These are phyloP conservation scores for Naganishia onofrii DNA, from an alignment of 768 basidiomycete genomes.

Conservation along the genomic window DNA sequence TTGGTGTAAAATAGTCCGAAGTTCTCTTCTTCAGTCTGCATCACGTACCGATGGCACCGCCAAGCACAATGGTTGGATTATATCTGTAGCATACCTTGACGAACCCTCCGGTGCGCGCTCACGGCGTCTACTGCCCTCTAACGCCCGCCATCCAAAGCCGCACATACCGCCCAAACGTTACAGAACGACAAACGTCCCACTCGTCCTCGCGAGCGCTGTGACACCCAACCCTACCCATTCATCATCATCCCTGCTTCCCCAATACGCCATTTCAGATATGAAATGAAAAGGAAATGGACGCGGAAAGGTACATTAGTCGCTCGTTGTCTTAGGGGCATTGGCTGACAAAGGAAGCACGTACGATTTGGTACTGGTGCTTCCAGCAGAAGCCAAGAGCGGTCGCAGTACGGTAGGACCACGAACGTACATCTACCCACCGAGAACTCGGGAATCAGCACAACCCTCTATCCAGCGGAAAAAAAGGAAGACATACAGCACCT, in stretches of 20 bases:
- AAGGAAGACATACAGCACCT: constrained; percentile 56
- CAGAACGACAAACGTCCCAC: not conserved
- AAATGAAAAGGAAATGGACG: not conserved
- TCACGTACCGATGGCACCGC: too few species aligned
- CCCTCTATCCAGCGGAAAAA: not conserved
- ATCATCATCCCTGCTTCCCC: not conserved
- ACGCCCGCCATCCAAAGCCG: too few species aligned
- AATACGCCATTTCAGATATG: too few species aligned
- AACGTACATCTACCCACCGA: not conserved
- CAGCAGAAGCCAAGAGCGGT: not conserved
- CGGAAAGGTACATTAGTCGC: not conserved
- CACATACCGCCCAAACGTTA: too few species aligned
- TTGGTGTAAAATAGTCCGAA: too few species aligned
- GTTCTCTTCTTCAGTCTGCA: too few species aligned
- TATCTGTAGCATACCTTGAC: too few species aligned
- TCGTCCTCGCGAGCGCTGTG: not conserved
- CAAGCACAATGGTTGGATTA: too few species aligned
- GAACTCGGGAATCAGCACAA: not conserved
- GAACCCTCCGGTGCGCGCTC: too few species aligned
- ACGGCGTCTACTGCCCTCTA: too few species aligned
- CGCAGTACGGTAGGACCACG: not conserved
- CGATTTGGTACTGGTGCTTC: too few species aligned
- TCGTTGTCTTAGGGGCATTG: not conserved
- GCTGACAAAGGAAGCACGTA: too few species aligned
- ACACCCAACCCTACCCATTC: not conserved